Evolutionary conservation across 139 green algal species (phyloP), one percentile per base, ranked within the genome.

Genomic region (Coelastrella sp.): DNA sequence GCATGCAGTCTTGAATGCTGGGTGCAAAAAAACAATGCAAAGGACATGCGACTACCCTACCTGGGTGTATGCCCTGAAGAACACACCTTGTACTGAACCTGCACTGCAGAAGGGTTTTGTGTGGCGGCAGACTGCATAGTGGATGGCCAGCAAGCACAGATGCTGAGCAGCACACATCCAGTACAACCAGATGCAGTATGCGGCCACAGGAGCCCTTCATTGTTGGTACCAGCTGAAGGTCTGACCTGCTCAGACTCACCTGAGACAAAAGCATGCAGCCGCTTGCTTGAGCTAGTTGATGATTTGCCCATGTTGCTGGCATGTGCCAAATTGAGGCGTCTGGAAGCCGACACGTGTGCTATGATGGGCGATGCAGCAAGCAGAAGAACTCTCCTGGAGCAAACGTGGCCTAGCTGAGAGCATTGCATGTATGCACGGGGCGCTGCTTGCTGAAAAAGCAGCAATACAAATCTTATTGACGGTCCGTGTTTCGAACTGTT

Each of bases 11-110:
- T 17, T 72, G 63, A 14, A 72, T 72, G 4, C 63, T 72, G 63
- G 35, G 12, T 72, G 63, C 63, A 14, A 72, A 17, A 17, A 3
- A 22, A 17, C 8, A 72, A 60, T 7, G 17, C 6, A 65, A 17
- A 1, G 7, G 6, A 35, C 25, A 25, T 25, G 19, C 8, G 70
- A 3, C 74, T 27, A 57, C 8, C 10, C 25, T 59, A 80, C 84
- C 84, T 56, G 63, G 63, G 85, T 90, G 17, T 90, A 90, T 19
- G 56, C 58, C 11, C 85, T 83, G n/a, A 90, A 90, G n/a, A 83
- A 84, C 0, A 90, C 85, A 25, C 85, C 85, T 22, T 90, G 85
- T 10, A 90, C 85, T 56, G 19, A 19, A 27, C 85, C 85, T 82
- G 84, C 84, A 79, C 8, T 7, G 25, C 7, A 57, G 59, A 17